Conservation (phyloP, 805 yeast species). For the Wickerhamomyces hampshirensis region DNA sequence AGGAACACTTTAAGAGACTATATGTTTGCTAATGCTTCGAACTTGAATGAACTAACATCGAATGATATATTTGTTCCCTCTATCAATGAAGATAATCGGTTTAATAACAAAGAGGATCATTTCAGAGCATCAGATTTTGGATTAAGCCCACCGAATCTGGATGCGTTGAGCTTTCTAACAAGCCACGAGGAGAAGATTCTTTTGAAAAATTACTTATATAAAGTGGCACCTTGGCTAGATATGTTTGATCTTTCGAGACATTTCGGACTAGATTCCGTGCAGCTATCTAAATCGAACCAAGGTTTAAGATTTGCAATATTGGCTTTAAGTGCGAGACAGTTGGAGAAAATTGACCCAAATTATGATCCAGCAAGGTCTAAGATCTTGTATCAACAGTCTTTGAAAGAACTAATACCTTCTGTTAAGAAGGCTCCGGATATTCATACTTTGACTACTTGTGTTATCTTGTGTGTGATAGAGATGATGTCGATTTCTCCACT, state of each 20-base stretch:
- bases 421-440: conserved; percentile 28
- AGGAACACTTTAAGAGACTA: conserved; percentile 34
- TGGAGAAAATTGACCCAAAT: conserved; percentile 25
- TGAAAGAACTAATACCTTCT: conserved; percentile 30
- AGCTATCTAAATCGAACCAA: conserved; percentile 36
- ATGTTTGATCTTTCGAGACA: conserved; percentile 33
- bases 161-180: no score
- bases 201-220: conserved; percentile 31
- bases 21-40: conserved; percentile 34
- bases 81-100: neutral
- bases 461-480: conserved; percentile 38
- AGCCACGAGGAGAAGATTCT: conserved; percentile 31
- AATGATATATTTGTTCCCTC: conserved; percentile 2
- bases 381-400: conserved; percentile 29
- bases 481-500: conserved; percentile 35
- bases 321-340: conserved; percentile 31
- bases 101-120: neutral
- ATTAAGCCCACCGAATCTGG: no score
- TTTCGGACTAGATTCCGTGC: conserved; percentile 30
- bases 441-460: conserved; percentile 33
- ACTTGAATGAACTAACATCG: conserved; percentile 1
- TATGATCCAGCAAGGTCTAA: conserved; percentile 26
- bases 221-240: conserved; percentile 36
- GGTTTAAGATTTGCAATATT: conserved; percentile 27
- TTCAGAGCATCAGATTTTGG: no score